phyloP scores from a whole-genome alignment of 345 rosid species.

The Eucalyptus cladocalyx region DNA sequence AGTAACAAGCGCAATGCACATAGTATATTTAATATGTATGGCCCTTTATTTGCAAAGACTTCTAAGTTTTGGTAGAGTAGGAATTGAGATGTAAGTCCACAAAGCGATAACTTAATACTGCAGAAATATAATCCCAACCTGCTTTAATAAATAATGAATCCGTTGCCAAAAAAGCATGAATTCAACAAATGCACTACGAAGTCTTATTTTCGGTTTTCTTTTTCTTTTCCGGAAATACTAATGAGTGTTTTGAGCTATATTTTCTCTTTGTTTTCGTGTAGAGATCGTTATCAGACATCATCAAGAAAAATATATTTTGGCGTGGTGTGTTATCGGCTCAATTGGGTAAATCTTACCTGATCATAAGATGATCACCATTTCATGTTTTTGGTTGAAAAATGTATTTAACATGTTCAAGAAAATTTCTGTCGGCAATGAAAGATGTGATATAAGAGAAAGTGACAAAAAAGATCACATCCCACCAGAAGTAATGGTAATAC shows the following conservation, averaged over 20 bases:
- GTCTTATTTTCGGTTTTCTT: background rate
- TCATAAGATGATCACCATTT: background rate
- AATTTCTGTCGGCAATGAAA: background rate
- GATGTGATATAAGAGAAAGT: background rate
- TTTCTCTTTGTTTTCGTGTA: no score
- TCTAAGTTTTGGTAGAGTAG: no score
- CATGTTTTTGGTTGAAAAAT: background rate
- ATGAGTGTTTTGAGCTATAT: no score
- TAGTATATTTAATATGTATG: no score
- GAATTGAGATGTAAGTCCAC: no score
- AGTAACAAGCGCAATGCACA: accelerated
- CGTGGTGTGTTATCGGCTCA: background rate
- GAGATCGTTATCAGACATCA: background rate
- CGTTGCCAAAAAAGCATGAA: background rate
- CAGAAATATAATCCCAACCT: background rate
- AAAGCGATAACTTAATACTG: background rate
- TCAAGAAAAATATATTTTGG: background rate
- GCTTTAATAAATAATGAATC: background rate
- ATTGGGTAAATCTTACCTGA: background rate
- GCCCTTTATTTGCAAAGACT: no score
- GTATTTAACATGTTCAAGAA: background rate
- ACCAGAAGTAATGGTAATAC: background rate
- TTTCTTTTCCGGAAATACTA: background rate
- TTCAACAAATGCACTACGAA: background rate
- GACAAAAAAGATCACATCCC: background rate